Conservation (phyloP, 1,284 basidiomycete species). For the Austroboletus niveus region DNA sequence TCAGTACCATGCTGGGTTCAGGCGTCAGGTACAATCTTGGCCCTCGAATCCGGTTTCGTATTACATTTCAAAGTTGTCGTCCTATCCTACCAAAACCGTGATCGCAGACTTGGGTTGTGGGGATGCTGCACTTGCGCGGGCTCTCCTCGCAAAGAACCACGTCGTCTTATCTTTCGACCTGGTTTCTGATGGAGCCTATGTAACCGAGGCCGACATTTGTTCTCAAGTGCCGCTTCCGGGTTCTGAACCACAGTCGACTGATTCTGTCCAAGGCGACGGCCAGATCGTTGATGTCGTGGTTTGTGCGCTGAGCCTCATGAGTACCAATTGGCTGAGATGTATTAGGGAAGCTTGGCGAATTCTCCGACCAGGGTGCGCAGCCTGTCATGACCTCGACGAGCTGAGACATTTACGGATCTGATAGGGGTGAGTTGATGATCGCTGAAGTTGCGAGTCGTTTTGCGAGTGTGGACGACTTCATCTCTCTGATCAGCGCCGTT, state of each 20-base stretch:
- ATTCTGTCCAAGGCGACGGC: conserved; percentile 49
- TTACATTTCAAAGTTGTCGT: conserved; percentile 61
- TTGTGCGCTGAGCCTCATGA: conserved; percentile 96
- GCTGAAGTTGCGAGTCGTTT: conserved; percentile 97
- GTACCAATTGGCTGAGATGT: conserved; percentile 92
- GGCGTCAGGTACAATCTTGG: conserved; percentile 87
- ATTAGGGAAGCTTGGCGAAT: conserved; percentile 89
- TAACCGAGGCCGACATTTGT: conserved; percentile 81
- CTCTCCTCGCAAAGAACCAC: conserved; percentile 66
- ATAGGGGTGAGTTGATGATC: conserved; percentile 84
- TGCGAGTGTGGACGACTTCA: conserved; percentile 73
- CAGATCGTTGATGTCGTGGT: conserved; percentile 89
- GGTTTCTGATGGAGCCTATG: conserved; percentile 69
- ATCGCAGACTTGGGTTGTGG: conserved; percentile 96
- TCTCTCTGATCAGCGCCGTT: conserved; percentile 64
- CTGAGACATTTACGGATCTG: conserved; percentile 7
- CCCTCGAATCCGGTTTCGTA: conserved; percentile 85
- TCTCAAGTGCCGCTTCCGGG: conserved; percentile 76
- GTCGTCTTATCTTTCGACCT: conserved; percentile 81
- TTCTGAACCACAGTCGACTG: conserved; percentile 52
- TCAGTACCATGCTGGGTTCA: conserved; percentile 90
- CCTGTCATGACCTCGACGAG: conserved; percentile 6
- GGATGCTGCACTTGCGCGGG: conserved; percentile 84
- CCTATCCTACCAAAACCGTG: conserved; percentile 64
- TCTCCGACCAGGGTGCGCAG: conserved; percentile 71